Evolutionary conservation across 768 basidiomycete species (phyloP), one percentile per base, ranked within the genome.

Genomic region (Pisolithus orientalis): DNA sequence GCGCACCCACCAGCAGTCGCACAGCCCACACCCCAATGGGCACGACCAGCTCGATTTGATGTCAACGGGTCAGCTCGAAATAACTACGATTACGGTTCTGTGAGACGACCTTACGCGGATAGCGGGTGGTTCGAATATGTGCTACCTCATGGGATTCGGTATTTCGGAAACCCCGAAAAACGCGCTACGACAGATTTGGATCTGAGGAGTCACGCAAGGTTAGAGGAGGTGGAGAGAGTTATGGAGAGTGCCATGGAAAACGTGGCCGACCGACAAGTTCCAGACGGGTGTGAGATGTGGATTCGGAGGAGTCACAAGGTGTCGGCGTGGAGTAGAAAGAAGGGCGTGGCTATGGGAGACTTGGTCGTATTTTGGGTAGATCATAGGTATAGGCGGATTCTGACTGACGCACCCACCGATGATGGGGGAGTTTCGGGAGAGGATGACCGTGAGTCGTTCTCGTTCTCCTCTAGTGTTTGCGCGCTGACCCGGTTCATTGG

Each of bases 71-170:
- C 66, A 9, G 66, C 68, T 34, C 34, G 34, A 21, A 66, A 58
- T n/a, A 59, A 45, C 47, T 57, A 65, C 17, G 25, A 56, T 10
- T 67, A 67, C 37, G 66, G 66, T 11, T 58, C 66, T 11, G 57
- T 66, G 2, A 50, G 57, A 0, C 56, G 57, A 0, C 66, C 62
- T 0, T 61, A 65, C 32, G 44, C 52, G 28, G 38, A 14, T 16
- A 76, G 83, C 17, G 90, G 90, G 4, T 91, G 89, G 89, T 72
- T 79, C 45, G 86, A 85, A 60, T 81, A 87, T 62, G 72, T 78
- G 21, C 79, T 92, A n/a, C 89, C 90, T 1, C 86, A 90, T 58
- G 80, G 80, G 9, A 69, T 77, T 4, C 70, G 78, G 34, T 92
- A 92, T 68, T 92, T 83, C 59, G 76, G 79, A 40, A 85, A 89